Percentiles rank a stretch among this genome's conserved stretches.
These are phyloP conservation scores for Leishmania arabica DNA, from an alignment of 208 protist genomes.

Conservation along the genomic window DNA sequence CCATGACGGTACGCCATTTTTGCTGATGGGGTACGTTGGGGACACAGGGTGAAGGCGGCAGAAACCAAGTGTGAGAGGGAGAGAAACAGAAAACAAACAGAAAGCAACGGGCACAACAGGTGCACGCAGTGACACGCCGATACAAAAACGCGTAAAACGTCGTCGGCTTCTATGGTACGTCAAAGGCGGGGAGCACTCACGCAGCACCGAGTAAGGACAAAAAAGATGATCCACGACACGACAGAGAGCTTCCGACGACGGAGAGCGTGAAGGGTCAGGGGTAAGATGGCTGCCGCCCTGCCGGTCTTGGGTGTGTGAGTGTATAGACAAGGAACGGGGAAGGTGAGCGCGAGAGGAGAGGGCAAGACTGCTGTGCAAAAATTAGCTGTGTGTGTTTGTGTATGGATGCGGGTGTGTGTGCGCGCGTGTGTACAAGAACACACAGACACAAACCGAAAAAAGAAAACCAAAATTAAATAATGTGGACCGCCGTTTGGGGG, in stretches of 20 bases:
- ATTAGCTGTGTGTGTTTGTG: neutral
- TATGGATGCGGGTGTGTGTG: neutral
- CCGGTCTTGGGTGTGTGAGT: slow-evolving; percentile 3
- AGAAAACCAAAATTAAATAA: neutral
- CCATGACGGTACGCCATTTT: slow-evolving; percentile 45
- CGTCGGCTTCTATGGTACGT: slow-evolving; percentile 7
- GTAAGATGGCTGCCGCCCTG: neutral
- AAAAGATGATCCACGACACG: slow-evolving; percentile 1
- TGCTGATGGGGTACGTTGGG: neutral
- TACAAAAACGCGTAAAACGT: neutral
- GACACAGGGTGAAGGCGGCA: neutral
- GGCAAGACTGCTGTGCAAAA: neutral
- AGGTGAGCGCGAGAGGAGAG: neutral
- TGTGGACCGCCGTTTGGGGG: neutral
- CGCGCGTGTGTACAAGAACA: neutral
- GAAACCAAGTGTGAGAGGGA: neutral
- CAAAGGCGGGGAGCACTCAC: neutral
- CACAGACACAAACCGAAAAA: neutral
- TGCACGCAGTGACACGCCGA: neutral
- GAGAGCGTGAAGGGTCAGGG: neutral
- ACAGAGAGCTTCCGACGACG: neutral
- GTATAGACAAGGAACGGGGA: neutral
- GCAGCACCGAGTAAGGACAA: neutral
- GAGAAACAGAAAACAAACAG: neutral
- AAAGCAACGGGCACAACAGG: neutral